Percentiles rank a stretch among this genome's conserved stretches.
Conservation (phyloP, 257 asterid genomes). For the Handroanthus guayacan region DNA sequence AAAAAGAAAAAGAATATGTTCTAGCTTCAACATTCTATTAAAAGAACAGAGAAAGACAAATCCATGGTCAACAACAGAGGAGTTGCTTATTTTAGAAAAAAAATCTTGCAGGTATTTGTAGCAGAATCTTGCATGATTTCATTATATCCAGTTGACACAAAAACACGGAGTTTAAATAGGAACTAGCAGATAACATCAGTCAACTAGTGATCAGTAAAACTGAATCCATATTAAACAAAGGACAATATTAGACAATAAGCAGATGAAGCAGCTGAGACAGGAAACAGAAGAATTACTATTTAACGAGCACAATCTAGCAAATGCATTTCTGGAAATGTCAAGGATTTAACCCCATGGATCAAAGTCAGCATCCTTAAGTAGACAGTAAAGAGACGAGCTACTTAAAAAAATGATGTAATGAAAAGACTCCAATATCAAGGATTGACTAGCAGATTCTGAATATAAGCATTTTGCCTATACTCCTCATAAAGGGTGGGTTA, state of each 20-base stretch:
- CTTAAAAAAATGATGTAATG: constrained; percentile 23
- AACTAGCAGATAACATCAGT: neutral
- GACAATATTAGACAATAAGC: constrained; percentile 36
- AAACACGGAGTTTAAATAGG: neutral
- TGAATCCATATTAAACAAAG: constrained; percentile 30
- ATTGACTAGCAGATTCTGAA: neutral
- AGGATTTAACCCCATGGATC: constrained; percentile 25
- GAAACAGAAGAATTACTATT: constrained; percentile 25
- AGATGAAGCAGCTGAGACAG: constrained; percentile 36
- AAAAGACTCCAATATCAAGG: constrained; percentile 5
- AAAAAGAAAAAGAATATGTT: neutral
- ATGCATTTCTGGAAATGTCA: constrained; percentile 31
- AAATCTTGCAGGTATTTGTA: constrained; percentile 21
- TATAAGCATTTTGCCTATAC: neutral
- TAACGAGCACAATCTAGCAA: constrained; percentile 36
- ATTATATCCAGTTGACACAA: neutral
- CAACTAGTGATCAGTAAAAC: constrained; percentile 17
- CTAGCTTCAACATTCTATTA: neutral
- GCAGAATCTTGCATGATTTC: constrained; percentile 15
- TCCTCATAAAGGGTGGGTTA: neutral
- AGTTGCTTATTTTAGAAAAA: constrained; percentile 28
- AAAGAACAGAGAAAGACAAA: constrained; percentile 26
- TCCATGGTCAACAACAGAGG: constrained; percentile 28
- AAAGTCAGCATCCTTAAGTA: constrained; percentile 30
- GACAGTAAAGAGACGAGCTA: constrained; percentile 32